Evolutionary conservation across 148 eudicot genomes (phyloP).

Genomic region (Talinum fruticosum): DNA sequence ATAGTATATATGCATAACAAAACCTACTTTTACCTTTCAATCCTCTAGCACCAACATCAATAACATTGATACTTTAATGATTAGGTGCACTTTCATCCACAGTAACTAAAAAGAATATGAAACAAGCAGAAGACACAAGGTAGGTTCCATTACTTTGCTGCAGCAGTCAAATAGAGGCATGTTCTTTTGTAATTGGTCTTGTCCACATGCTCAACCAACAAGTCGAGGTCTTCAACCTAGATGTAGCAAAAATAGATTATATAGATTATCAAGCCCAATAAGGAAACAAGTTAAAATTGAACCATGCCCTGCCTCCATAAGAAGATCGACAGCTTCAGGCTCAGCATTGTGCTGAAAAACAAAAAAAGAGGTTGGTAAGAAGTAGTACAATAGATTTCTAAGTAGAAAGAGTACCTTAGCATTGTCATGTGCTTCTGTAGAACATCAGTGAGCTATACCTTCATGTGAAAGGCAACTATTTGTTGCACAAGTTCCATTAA

Average conservation of each 20-base stretch:
- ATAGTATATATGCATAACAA: background rate
- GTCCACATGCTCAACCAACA: conserved; percentile 68
- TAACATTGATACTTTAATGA: too few species aligned
- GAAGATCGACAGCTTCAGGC: conserved; percentile 94
- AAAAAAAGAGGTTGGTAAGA: conserved; percentile 14
- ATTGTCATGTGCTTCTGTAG: background rate
- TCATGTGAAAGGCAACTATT: conserved; percentile 86
- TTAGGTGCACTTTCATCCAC: too few species aligned
- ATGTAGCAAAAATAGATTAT: conserved; percentile 7
- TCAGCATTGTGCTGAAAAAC: conserved; percentile 93
- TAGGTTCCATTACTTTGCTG: conserved; percentile 91
- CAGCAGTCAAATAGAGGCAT: conserved; percentile 70
- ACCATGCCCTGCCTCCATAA: conserved; percentile 77
- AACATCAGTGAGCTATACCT: conserved; percentile 43
- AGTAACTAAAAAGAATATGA: too few species aligned
- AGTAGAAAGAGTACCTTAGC: background rate
- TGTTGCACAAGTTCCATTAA: conserved; percentile 74
- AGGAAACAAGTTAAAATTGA: conserved; percentile 11
- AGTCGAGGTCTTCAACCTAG: conserved; percentile 86
- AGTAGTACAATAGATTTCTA: background rate
- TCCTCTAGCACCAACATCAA: too few species aligned
- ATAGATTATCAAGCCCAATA: conserved; percentile 5
- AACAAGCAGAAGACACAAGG: background rate
- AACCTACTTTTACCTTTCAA: too few species aligned
- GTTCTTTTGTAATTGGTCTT: conserved; percentile 70